Base-by-base conservation (phyloP, 371 early-diverging fungal genomes). In the Mortierella sp. region DNA sequence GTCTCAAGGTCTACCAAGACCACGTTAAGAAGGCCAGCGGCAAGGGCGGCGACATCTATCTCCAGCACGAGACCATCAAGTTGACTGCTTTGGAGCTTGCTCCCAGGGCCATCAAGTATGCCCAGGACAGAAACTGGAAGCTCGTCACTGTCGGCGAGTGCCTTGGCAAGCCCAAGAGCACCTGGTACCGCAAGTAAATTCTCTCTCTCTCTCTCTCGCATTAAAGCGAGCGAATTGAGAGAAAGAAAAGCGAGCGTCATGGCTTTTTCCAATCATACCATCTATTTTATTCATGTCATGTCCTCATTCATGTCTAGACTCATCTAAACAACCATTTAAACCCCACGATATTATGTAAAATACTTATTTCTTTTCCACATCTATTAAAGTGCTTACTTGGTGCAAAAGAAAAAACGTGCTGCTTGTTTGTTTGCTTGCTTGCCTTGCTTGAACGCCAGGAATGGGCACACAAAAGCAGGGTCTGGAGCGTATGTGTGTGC, bases 131-230 rank as follows among this genome's bases (percentile, higher is more conserved):
- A 59, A 69, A 67, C 3, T 80, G 53, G 71, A 80, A 80, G 75
- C 76, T 84, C 72, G 85, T 84, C 48, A 72, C 85, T 28, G 85
- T 84, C 8, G 85, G 78, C 21, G 59, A 61, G 21, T 84, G 85
- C 73, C 72, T 84, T 71, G 85, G 81, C 16, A 40, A 67, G 31
- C 0, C 75, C 71, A 16, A 72, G 70, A 28, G 3, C 19, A n/a
- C 50, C 44, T 84, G 84, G 84, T 84, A 84, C 81, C 71, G 76
- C 37, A 28, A 24, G 13, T 82, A 78, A 72, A 78, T 34, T 19
- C 19, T 61, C 8, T 61, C 31, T 59, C 57, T 11, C n/a, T n/a
- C n/a, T n/a, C n/a, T n/a, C n/a, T n/a, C n/a, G n/a, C n/a, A 51
- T 4, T 19, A 19, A 51, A 4, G 53, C 13, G 53, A 53, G 48